Evolutionary conservation across 1,284 basidiomycete species (phyloP).

Genomic region (Boletus chippewaensis): DNA sequence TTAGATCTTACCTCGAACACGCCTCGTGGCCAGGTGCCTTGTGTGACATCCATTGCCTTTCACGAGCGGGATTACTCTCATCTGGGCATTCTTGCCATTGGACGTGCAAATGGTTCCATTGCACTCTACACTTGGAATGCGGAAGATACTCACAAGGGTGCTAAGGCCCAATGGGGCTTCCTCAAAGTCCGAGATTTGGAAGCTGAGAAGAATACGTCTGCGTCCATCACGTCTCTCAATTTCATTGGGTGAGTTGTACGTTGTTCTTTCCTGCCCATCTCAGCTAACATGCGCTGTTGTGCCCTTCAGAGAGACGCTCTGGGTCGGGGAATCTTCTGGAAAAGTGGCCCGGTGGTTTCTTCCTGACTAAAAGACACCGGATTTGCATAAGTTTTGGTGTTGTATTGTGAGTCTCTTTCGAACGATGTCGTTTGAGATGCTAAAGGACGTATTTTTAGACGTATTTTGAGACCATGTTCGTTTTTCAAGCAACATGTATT

Average conservation of each 20-base stretch:
- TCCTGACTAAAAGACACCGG: slow-evolving; percentile 15
- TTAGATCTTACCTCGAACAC: slow-evolving; percentile 49
- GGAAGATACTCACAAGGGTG: slow-evolving; percentile 54
- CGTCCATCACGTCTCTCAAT: slow-evolving; percentile 56
- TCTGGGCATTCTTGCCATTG: slow-evolving; percentile 63
- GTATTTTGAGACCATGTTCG: too few relatives aligned
- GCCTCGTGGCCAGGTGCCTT: slow-evolving; percentile 36
- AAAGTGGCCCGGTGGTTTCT: slow-evolving; percentile 23
- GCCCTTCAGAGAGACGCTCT: slow-evolving; percentile 20
- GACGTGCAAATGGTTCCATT: slow-evolving; percentile 59
- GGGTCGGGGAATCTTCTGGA: slow-evolving; percentile 24
- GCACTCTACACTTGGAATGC: slow-evolving; percentile 69
- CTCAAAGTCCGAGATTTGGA: slow-evolving; percentile 58
- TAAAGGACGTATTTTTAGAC: neutral
- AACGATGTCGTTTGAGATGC: neutral
- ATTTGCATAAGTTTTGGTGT: neutral
- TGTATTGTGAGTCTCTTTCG: neutral
- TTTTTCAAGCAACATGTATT: too few relatives aligned
- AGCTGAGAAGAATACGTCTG: slow-evolving; percentile 34
- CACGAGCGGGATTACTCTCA: slow-evolving; percentile 75
- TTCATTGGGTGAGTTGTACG: slow-evolving; percentile 55
- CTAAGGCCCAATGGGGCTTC: slow-evolving; percentile 68
- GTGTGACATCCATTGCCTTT: slow-evolving; percentile 67
- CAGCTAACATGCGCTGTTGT: neutral
- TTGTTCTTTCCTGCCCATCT: too few relatives aligned